phyloP scores from a whole-genome alignment of 1,284 basidiomycete species.

The Rhodotorula mucilaginosa region DNA sequence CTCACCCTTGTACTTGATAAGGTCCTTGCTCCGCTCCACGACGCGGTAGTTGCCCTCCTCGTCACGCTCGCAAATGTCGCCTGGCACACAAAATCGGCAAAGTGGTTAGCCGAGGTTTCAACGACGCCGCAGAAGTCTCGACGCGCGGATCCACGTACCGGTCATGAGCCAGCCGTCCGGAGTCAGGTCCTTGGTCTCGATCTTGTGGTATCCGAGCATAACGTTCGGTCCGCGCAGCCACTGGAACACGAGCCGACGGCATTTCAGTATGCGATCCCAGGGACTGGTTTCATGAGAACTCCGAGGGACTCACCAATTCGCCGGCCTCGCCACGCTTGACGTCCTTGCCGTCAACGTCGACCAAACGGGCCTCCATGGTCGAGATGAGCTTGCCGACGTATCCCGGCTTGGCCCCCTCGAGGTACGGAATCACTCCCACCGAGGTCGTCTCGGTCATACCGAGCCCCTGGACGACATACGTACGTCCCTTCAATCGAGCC shows the following conservation, averaged over 20 bases:
- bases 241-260: neutral
- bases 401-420: conserved; percentile 6
- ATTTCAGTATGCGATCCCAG: conserved; percentile 12
- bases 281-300: no score
- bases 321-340: conserved; percentile 32
- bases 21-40: conserved; percentile 31
- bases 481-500: conserved; percentile 16
- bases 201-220: conserved; percentile 23
- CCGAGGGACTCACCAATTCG: conserved; percentile 13
- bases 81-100: neutral
- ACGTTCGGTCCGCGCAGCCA: conserved; percentile 11
- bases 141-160: conserved; percentile 1
- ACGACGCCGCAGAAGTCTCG: neutral
- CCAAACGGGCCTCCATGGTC: conserved; percentile 32
- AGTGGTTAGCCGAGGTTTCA: neutral
- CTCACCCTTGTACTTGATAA: conserved; percentile 38
- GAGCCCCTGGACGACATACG: conserved; percentile 31
- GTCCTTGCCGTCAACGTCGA: conserved; percentile 31
- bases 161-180: conserved; percentile 37
- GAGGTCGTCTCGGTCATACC: conserved; percentile 36
- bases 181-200: conserved; percentile 30
- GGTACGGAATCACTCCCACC: conserved; percentile 25
- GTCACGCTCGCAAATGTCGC: conserved; percentile 30
- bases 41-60: conserved; percentile 27
- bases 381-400: conserved; percentile 31